Evolutionary conservation across 116 monocot genomes (phyloP).

Genomic region (Iris pallida): DNA sequence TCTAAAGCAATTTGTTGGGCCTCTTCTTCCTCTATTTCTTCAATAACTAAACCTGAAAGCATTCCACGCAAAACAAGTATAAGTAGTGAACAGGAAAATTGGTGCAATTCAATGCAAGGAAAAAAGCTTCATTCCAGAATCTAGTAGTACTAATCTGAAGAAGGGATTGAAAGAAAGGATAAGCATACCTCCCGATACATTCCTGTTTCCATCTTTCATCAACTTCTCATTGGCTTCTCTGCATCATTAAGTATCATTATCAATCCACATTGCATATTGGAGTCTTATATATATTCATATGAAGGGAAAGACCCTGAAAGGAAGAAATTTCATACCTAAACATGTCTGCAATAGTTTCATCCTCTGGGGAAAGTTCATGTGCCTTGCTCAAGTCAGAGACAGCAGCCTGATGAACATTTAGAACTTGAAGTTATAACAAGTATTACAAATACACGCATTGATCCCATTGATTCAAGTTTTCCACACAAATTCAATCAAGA

Average conservation of each 20-base stretch:
- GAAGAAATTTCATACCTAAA: slow-evolving; percentile 35
- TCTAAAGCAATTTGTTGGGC: slow-evolving; percentile 20
- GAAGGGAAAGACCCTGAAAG: not conserved
- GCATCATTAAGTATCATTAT: slow-evolving; percentile 18
- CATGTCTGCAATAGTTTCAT: slow-evolving; percentile 81
- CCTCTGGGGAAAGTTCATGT: slow-evolving; percentile 75
- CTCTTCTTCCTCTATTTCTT: slow-evolving; percentile 76
- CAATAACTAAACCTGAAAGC: slow-evolving; percentile 65
- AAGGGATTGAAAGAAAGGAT: not conserved
- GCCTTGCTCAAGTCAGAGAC: slow-evolving; percentile 71
- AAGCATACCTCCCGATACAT: slow-evolving; percentile 32
- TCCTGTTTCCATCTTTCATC: slow-evolving; percentile 21
- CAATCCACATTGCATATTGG: not conserved
- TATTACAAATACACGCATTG: too few species aligned
- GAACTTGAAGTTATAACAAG: too few species aligned
- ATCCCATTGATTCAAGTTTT: too few species aligned
- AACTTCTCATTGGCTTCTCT: slow-evolving; percentile 73
- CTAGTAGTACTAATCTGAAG: not conserved
- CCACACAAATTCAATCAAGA: too few species aligned
- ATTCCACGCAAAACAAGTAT: not conserved
- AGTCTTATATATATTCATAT: not conserved
- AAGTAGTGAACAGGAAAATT: not conserved
- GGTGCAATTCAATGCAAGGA: not conserved
- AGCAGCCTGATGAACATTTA: slow-evolving; percentile 50
- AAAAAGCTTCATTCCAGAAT: not conserved